Evolutionary conservation across 306 rosid genomes (phyloP), one percentile per base, ranked within the genome.

Genomic region (Pueraria montana): DNA sequence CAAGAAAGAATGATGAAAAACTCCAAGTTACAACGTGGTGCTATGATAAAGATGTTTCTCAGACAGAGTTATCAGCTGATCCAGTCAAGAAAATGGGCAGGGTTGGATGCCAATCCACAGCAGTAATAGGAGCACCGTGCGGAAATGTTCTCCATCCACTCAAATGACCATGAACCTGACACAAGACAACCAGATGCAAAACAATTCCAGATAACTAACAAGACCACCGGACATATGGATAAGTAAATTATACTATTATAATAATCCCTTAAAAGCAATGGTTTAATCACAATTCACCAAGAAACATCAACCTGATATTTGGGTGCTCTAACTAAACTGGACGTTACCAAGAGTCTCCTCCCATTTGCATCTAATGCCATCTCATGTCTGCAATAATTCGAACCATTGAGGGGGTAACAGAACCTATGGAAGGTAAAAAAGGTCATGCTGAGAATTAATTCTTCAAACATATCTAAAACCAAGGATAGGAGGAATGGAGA

Each of bases 81-180:
- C 98, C 99, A 21, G 98, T 93, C 88, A 95, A 85, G 83, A 88
- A 95, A 83, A 95, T 86, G 45, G 99, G 98, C 85, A 91, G 77
- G 1, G 93, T 95, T 0, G 97, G 98, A 88, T 93, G 98, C 98
- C 98, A 95, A 89, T 93, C 98, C 34, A 95, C 98, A 8, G 98
- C 89, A 30, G 98, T 92, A 86, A 95, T 82, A 16, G 91, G 89
- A 76, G 96, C 94, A 70, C 86, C 84, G 79, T 95, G 98, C 48
- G 98, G 85, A 74, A 93, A 97, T 40, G 98, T 92, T 89, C 87
- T 91, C 89, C 92, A 84, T 65, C 98, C 97, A 84, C 53, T 87
- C 45, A 78, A 59, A 62, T 81, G 87, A 69, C 89, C 92, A 40
- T 91, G 89, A 71, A 95, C 98, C 98, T 95, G 83, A 88, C 76